These are phyloP conservation scores for Lepidium africanum DNA, from an alignment of 345 rosid genomes.

Conservation along the genomic window DNA sequence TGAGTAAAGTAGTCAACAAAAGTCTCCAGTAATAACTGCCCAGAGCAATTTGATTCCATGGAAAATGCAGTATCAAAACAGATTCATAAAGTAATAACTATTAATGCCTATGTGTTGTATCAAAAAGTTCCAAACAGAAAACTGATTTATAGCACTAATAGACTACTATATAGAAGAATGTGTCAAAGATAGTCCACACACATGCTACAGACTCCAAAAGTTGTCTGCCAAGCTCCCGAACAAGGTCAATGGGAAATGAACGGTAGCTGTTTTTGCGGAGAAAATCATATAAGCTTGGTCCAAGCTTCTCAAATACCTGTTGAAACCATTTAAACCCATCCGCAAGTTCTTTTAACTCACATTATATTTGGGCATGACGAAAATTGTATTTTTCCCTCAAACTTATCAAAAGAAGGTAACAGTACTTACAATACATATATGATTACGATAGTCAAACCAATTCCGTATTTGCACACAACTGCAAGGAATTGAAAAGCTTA, in stretches of 20 bases:
- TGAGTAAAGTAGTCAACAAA: neutral
- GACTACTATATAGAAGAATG: constrained; percentile 37
- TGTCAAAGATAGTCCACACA: constrained; percentile 76
- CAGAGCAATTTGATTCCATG: neutral
- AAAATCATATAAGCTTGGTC: constrained; percentile 99
- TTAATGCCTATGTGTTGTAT: neutral
- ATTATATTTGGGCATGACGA: constrained; percentile 31
- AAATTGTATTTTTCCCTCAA: constrained; percentile 32
- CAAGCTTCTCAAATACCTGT: constrained; percentile 99
- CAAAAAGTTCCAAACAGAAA: neutral
- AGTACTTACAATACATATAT: constrained; percentile 99
- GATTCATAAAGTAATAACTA: neutral
- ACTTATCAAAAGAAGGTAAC: constrained; percentile 48
- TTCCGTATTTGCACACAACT: constrained; percentile 99
- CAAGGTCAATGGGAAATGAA: constrained; percentile 98
- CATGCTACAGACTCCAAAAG: constrained; percentile 99
- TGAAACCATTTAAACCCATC: constrained; percentile 80
- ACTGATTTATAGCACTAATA: constrained; percentile 21
- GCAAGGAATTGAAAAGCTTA: constrained; percentile 82
- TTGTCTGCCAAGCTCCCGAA: constrained; percentile 99
- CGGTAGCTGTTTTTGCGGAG: constrained; percentile 98
- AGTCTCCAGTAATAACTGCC: neutral
- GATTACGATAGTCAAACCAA: constrained; percentile 99
- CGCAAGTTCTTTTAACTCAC: constrained; percentile 74
- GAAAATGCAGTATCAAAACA: neutral